A percentile compares a stretch with the other conserved stretches of the same genome.
phyloP scores from a whole-genome alignment of 148 eudicot genomes.

The Heliamphora exappendiculata region DNA sequence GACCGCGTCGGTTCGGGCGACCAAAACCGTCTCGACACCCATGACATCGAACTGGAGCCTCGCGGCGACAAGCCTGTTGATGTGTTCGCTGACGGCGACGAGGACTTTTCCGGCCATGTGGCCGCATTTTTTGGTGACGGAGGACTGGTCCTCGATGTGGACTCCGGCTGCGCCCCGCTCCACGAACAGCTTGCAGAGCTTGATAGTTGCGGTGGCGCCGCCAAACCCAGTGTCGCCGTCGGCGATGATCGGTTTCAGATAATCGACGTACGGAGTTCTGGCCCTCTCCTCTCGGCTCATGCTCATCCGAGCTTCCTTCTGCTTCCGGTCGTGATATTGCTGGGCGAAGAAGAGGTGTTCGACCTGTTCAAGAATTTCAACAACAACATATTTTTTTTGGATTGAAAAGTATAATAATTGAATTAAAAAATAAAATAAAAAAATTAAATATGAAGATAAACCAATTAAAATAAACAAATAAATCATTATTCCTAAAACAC shows the following conservation, averaged over 20 bases:
- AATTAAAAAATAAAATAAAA: not conserved
- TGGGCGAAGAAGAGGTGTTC: constrained; percentile 69
- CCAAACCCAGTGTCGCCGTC: constrained; percentile 85
- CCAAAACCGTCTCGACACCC: constrained; percentile 68
- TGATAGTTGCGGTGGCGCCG: constrained; percentile 78
- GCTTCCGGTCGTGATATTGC: constrained; percentile 69
- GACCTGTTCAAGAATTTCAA: constrained; percentile 16
- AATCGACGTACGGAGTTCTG: constrained; percentile 52
- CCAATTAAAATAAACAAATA: not conserved
- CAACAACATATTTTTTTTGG: not conserved
- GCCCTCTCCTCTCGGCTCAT: constrained; percentile 61
- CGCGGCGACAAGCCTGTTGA: constrained; percentile 67
- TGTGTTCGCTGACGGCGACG: constrained; percentile 56
- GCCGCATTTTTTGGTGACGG: constrained; percentile 73
- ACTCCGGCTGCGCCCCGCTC: constrained; percentile 83
- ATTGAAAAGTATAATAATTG: not conserved
- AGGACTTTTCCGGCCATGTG: constrained; percentile 83
- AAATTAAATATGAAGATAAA: not conserved
- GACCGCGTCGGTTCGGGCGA: constrained; percentile 70
- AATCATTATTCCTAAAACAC: no score
- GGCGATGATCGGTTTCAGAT: constrained; percentile 68
- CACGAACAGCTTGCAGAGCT: constrained; percentile 75
- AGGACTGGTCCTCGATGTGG: constrained; percentile 81
- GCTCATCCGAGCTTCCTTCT: constrained; percentile 69
- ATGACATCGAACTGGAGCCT: constrained; percentile 70